Conservation (phyloP, 768 basidiomycete species). For the Harrya chromipes region DNA sequence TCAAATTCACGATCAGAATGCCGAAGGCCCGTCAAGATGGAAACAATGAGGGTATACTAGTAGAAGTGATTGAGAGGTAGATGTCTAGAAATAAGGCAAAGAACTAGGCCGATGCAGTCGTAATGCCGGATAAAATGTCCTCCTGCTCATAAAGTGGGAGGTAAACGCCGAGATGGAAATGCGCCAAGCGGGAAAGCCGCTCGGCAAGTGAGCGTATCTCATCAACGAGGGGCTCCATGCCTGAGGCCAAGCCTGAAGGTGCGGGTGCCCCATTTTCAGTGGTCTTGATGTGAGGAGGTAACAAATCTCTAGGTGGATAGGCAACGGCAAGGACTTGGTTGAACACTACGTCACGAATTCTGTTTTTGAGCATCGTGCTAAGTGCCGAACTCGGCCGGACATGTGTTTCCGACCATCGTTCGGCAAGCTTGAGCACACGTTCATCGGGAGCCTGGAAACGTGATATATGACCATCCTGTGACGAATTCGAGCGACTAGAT, state of each 20-base stretch:
- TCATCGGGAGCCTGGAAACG: conserved; percentile 42
- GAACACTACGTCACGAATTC: conserved; percentile 63
- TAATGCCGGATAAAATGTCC: conserved; percentile 33
- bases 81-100: conserved; percentile 22
- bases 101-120: conserved; percentile 16
- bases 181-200: conserved; percentile 66
- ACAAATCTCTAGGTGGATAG: conserved; percentile 45
- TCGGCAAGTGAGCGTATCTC: conserved; percentile 67
- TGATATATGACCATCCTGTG: conserved; percentile 24
- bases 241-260: conserved; percentile 38
- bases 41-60: conserved; percentile 30
- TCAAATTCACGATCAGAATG: conserved; percentile 27
- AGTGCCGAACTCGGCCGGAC: conserved; percentile 60
- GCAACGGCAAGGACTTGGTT: conserved; percentile 52
- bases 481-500: conserved; percentile 22
- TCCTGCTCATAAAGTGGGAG: conserved; percentile 73
- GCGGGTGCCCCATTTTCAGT: conserved; percentile 18
- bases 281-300: conserved; percentile 28
- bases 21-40: conserved; percentile 25
- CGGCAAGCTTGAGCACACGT: conserved; percentile 54
- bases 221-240: conserved; percentile 68
- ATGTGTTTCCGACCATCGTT: conserved; percentile 69
- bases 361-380: conserved; percentile 55
- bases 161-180: conserved; percentile 75
- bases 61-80: conserved; percentile 14